Evolutionary conservation across 2,329 filamentous ascomycete species (phyloP).

Genomic region (Sporothrix phasma): DNA sequence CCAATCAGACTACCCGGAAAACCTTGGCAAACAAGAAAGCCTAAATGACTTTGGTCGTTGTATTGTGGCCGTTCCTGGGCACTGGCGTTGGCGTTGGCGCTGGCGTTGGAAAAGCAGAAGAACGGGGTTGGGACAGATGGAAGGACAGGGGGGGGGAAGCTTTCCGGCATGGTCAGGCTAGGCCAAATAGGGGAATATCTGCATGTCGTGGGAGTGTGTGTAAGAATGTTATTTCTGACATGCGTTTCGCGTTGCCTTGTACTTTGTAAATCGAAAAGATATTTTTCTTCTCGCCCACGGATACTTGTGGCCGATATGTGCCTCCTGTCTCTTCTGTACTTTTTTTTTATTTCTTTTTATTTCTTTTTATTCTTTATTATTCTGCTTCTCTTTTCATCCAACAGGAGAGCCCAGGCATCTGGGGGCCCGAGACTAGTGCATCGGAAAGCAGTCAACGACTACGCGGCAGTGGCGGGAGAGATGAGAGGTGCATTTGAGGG

Average conservation of each 20-base stretch:
- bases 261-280: no score
- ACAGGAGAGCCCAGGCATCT: constrained; percentile 6
- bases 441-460: constrained; percentile 1
- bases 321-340: no score
- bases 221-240: not conserved
- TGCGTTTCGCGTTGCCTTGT: not conserved
- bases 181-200: not conserved
- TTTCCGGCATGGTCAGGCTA: not conserved
- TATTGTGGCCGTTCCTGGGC: not conserved
- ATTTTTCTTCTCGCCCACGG: no score
- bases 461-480: not conserved
- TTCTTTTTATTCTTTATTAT: not conserved
- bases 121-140: no score
- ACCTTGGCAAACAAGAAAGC: not conserved
- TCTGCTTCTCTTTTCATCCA: no score
- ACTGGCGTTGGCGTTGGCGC: not conserved
- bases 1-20: constrained; percentile 7
- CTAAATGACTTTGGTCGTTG: no score
- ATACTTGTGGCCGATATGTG: no score
- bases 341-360: not conserved
- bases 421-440: constrained; percentile 6
- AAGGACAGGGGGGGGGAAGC: not conserved
- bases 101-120: not conserved
- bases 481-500: not conserved
- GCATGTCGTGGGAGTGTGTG: not conserved